Conservation (phyloP, 2,329 filamentous ascomycete genomes). For the Trichoderma sp. region DNA sequence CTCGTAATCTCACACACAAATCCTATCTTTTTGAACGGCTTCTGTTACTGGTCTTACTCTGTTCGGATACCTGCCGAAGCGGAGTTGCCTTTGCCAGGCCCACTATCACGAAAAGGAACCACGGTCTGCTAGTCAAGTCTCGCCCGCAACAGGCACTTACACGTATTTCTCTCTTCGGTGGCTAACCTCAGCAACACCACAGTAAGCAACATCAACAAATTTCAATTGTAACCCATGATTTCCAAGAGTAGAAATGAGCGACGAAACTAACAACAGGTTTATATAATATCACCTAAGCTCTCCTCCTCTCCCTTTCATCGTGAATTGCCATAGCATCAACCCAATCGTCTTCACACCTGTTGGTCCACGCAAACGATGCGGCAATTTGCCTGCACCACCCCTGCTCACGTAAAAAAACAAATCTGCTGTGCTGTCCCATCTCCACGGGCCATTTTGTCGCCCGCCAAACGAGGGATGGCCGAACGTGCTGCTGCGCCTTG, state of each 20-base stretch:
- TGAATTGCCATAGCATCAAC: background rate
- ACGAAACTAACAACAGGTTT: background rate
- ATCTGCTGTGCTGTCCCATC: background rate
- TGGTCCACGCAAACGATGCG: background rate
- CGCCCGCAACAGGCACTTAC: background rate
- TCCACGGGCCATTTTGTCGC: background rate
- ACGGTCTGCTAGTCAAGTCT: background rate
- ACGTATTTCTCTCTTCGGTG: background rate
- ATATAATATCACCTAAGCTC: background rate
- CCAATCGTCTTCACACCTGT: background rate
- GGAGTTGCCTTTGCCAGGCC: background rate
- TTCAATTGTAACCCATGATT: background rate
- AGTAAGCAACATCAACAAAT: background rate
- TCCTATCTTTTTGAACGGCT: background rate
- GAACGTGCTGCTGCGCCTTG: conserved; percentile 5
- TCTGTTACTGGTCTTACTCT: background rate
- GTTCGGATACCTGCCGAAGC: conserved; percentile 16
- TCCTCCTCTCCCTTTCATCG: background rate
- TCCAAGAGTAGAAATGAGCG: background rate
- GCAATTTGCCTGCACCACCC: background rate
- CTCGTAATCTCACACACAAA: background rate
- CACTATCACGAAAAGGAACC: conserved; percentile 18
- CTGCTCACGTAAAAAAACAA: background rate
- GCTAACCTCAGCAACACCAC: background rate
- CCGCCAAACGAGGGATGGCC: conserved; percentile 1